Base-by-base conservation (phyloP, 371 early-diverging fungal genomes). In the Ordospora colligata region DNA sequence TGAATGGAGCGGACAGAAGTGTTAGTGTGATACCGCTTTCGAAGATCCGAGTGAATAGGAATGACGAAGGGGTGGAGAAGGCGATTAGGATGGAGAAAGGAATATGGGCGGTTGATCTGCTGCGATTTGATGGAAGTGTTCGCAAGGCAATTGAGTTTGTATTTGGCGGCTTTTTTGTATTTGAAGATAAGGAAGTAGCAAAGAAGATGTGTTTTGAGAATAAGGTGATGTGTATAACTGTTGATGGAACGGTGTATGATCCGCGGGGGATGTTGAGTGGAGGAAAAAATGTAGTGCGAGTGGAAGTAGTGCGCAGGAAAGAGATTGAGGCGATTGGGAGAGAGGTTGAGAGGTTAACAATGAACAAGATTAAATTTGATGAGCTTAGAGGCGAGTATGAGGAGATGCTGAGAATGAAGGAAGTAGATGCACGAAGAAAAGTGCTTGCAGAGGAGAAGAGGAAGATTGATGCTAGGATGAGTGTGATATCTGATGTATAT, bases 221-320 rank as follows among this genome's bases (percentile, higher is more conserved):
- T 11, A 73, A 73, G 17, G 53, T 83, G 19, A 70, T 78, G 17
- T 92, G 93, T 14, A 93, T 99, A 5, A 97, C 98, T 0, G 74
- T 91, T 0, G 97, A 97, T 58, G 99, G 99, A 32, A 97, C 95
- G 84, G 87, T 95, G 4, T 99, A 97, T 85, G 97, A 98, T 77
- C 96, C 96, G 0, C 88, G 89, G 42, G 99, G 98, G 44, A 92
- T 93, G 0, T 85, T 98, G 21, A 91, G 93, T 9, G 99, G 97
- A 71, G 99, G 99, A 4, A 90, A 94, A 64, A 43, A 58, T 12
- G 65, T 73, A 12, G 53, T 32, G 25, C 73, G 54, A 45, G 40
- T 19, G 1, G 74, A 73, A 2, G 75, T 80, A 11, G 27, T 74
- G 10, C 50, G 22, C 32, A 86, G 85, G 8, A 65, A 75, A 44